Evolutionary conservation across 2,329 filamentous ascomycete species (phyloP).

Genomic region (Cyphellophora attinorum): DNA sequence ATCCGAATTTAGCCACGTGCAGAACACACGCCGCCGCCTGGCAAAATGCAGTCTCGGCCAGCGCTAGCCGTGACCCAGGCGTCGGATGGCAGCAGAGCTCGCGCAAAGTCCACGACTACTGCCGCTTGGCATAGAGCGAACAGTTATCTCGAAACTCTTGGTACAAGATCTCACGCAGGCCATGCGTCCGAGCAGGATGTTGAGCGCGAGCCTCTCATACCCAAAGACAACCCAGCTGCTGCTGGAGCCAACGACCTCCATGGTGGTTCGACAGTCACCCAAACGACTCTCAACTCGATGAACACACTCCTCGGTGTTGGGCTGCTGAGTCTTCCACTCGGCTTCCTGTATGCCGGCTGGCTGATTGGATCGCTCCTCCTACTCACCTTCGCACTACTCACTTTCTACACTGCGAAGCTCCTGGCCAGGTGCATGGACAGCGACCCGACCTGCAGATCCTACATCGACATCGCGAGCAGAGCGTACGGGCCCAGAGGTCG

Average conservation of each 20-base stretch:
- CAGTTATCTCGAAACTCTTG: too few species aligned
- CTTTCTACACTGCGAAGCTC: conserved; percentile 74
- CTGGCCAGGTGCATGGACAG: conserved; percentile 80
- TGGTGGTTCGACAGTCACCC: conserved; percentile 82
- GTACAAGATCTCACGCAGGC: too few species aligned
- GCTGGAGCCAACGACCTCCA: conserved; percentile 24
- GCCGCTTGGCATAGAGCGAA: too few species aligned
- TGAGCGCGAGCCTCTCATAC: too few species aligned
- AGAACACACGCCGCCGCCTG: too few species aligned
- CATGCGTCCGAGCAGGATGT: too few species aligned
- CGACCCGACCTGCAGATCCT: conserved; percentile 76
- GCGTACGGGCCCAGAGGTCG: conserved; percentile 77
- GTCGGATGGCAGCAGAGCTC: too few species aligned
- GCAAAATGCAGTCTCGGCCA: too few species aligned
- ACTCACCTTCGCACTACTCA: conserved; percentile 61
- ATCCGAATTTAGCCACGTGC: too few species aligned
- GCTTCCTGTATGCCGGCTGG: conserved; percentile 80
- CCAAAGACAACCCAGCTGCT: background rate
- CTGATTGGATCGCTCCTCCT: conserved; percentile 68
- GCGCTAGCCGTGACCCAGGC: too few species aligned
- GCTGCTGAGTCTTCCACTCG: conserved; percentile 75
- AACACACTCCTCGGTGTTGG: conserved; percentile 87
- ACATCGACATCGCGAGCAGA: conserved; percentile 83
- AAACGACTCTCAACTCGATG: conserved; percentile 92
- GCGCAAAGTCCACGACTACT: too few species aligned